Conservation (phyloP, 805 yeast genomes). For the Candida adriatica region DNA sequence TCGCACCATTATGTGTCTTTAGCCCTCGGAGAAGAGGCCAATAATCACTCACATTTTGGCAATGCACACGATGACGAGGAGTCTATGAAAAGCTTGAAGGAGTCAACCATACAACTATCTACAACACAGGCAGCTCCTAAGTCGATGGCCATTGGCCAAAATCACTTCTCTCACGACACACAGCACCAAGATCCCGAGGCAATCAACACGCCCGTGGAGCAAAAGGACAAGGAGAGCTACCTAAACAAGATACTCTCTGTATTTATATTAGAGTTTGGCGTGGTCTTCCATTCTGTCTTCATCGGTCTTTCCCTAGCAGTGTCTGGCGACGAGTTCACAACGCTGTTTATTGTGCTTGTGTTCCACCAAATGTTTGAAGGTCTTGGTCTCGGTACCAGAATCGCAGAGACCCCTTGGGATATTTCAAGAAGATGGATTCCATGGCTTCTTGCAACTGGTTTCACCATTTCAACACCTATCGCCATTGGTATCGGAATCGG, state of each 20-base stretch:
- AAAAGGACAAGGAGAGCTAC: conserved; percentile 37
- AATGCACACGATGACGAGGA: conserved; percentile 19
- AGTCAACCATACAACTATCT: conserved; percentile 4
- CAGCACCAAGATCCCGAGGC: conserved; percentile 39
- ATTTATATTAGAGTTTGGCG: conserved; percentile 68
- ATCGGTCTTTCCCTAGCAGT: conserved; percentile 75
- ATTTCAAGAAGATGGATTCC: conserved; percentile 40
- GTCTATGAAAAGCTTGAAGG: conserved; percentile 11
- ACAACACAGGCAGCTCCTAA: background rate
- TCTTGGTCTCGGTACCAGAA: conserved; percentile 74
- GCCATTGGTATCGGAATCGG: conserved; percentile 78
- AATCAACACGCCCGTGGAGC: conserved; percentile 30
- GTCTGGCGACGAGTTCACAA: conserved; percentile 67
- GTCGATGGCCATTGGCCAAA: conserved; percentile 24
- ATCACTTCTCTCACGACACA: conserved; percentile 38
- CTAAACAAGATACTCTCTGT: conserved; percentile 49
- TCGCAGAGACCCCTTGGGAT: conserved; percentile 43
- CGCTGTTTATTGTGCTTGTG: conserved; percentile 61
- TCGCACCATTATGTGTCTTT: conserved; percentile 36
- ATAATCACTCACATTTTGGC: conserved; percentile 53
- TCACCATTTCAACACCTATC: conserved; percentile 58
- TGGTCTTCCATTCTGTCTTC: conserved; percentile 77
- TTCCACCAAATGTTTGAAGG: conserved; percentile 86
- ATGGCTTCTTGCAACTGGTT: conserved; percentile 47
- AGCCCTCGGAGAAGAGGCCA: conserved; percentile 25